Evolutionary conservation across 495 filamentous ascomycete species (phyloP), one percentile per base, ranked within the genome.

Genomic region (Aspergillus bridgeri): DNA sequence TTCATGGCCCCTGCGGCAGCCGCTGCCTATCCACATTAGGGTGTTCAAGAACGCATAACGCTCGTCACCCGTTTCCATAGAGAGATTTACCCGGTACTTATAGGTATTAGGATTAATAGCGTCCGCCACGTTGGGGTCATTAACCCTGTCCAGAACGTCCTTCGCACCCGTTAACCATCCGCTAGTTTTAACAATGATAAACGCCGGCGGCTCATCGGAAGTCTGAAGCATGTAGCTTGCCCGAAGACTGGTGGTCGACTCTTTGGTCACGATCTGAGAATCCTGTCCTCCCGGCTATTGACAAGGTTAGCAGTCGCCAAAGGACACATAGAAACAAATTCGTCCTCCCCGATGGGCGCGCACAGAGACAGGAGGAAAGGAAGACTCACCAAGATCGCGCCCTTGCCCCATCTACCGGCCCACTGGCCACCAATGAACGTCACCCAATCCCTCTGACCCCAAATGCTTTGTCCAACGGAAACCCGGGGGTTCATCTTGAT

Each of bases 21-120:
- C 83, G 58, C 81, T 84, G 44, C 79, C 81, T 42, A 85, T 69
- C 83, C 83, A 86, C 79, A 86, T 82, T 23, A 81, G 72, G 4
- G 79, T 81, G 65, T 86, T 86, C 58, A 85, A 58, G 61, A 83
- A 81, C n/a, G 81, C 78, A 57, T 85, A 86, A 38, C 83, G 77
- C 53, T 83, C 75, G 61, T 86, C 83, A 2, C 79, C 76, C 5
- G 83, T 85, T 59, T 85, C 82, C 81, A 86, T 83, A 6, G 77
- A 76, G 19, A 85, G 66, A 54, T 83, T 80, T 25, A 84, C 67
- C 54, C 83, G 79, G 62, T 81, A 84, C 47, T 79, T 81, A 62
- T 83, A 83, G 15, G 76, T 75, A 64, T 79, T 79, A 8, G 81
- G 80, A 57, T 85, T 83, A 47, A 84, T 74, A 5, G 78, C 69